phyloP scores from a whole-genome alignment of 1,284 basidiomycete genomes.

The Thelephora terrestris region DNA sequence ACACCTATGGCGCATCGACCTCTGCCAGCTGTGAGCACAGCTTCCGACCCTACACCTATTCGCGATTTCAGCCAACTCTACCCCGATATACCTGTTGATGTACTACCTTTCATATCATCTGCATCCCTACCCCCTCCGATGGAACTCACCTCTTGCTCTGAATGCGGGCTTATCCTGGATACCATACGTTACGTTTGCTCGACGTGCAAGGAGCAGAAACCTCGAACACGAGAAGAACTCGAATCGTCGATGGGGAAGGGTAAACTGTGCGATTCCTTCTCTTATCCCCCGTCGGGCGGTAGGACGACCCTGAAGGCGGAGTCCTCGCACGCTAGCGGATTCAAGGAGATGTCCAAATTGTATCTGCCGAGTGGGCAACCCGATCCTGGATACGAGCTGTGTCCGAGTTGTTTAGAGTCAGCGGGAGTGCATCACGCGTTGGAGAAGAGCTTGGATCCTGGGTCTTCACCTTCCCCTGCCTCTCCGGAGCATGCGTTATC shows the following conservation, averaged over 20 bases:
- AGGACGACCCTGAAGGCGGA: not conserved
- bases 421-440: slow-evolving; percentile 73
- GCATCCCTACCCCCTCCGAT: slow-evolving; percentile 44
- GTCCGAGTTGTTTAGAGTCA: slow-evolving; percentile 64
- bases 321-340: not conserved
- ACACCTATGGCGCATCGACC: slow-evolving; percentile 12
- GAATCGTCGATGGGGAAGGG: slow-evolving; percentile 25
- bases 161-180: slow-evolving; percentile 65
- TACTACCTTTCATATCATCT: slow-evolving; percentile 40
- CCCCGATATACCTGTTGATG: slow-evolving; percentile 38
- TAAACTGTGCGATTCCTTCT: slow-evolving; percentile 16
- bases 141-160: slow-evolving; percentile 70
- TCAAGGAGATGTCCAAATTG: not conserved
- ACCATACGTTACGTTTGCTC: slow-evolving; percentile 80
- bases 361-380: slow-evolving; percentile 4
- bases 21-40: slow-evolving; percentile 14
- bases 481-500: slow-evolving; percentile 38
- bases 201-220: slow-evolving; percentile 70
- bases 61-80: slow-evolving; percentile 19
- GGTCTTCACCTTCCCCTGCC: slow-evolving; percentile 38
- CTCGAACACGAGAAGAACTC: slow-evolving; percentile 24
- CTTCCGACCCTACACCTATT: slow-evolving; percentile 21
- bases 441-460: slow-evolving; percentile 39
- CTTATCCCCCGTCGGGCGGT: slow-evolving; percentile 7
- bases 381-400: slow-evolving; percentile 70